Conservation (phyloP, 2,329 filamentous ascomycete species). For the Penicillium aurantiogriseum region DNA sequence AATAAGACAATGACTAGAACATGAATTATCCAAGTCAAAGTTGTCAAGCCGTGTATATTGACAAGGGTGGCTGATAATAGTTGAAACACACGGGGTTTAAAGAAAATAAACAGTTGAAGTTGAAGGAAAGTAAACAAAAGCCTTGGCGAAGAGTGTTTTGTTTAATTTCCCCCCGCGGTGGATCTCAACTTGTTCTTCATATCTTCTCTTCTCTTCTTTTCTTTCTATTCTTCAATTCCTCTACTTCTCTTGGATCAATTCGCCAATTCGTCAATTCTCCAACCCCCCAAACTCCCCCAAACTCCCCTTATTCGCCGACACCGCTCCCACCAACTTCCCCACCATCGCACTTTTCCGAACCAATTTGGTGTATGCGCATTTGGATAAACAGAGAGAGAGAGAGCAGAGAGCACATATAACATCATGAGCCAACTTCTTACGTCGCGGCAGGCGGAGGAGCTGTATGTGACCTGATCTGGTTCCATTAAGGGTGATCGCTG, state of each 20-base stretch:
- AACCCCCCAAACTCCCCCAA: background rate
- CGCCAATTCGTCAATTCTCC: background rate
- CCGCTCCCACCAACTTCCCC: slow-evolving; percentile 6
- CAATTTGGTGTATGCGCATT: slow-evolving; percentile 21
- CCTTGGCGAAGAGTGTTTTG: slow-evolving; percentile 27
- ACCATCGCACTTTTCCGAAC: slow-evolving; percentile 2
- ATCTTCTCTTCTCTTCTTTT: background rate
- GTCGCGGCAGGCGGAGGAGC: slow-evolving; percentile 79
- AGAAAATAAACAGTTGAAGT: slow-evolving; percentile 22
- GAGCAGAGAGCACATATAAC: slow-evolving; percentile 22
- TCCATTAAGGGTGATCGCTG: slow-evolving; percentile 8
- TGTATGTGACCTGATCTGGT: slow-evolving; percentile 58
- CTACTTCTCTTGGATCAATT: slow-evolving; percentile 1
- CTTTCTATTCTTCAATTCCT: background rate
- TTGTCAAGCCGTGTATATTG: background rate
- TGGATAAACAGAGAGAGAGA: slow-evolving; percentile 14
- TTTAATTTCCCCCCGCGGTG: slow-evolving; percentile 26
- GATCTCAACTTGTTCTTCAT: slow-evolving; percentile 15
- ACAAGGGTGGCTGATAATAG: background rate
- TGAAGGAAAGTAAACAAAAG: slow-evolving; percentile 28
- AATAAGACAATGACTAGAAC: background rate
- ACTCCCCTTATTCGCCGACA: background rate
- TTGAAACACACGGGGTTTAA: background rate
- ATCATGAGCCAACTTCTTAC: slow-evolving; percentile 74
- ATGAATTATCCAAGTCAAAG: background rate